Evolutionary conservation across 768 basidiomycete genomes (phyloP).

Genomic region (Suillus tomentosus): DNA sequence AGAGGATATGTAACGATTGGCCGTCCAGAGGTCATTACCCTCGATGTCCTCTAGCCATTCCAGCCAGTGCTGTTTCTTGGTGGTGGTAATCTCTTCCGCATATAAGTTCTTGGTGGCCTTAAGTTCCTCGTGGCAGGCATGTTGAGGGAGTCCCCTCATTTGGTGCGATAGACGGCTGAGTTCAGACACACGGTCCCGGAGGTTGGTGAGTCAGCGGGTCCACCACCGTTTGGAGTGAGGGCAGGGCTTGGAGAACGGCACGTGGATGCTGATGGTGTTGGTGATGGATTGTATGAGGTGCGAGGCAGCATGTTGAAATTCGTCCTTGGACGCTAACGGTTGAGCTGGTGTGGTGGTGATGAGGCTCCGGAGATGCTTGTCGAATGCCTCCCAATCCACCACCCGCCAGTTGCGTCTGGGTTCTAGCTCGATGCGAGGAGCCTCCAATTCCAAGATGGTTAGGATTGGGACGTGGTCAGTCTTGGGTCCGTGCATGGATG

Average conservation of each 20-base stretch:
- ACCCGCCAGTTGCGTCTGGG: constrained; percentile 11
- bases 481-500: too few species aligned
- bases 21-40: constrained; percentile 9
- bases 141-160: neutral
- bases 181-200: too few species aligned
- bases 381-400: constrained; percentile 16
- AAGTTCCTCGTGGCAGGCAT: neutral
- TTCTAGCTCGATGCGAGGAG: too few species aligned
- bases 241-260: constrained; percentile 9
- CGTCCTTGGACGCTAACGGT: neutral
- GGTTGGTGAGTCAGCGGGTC: constrained; percentile 6
- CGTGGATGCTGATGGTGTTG: neutral
- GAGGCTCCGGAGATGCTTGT: neutral
- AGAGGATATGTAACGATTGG: constrained; percentile 6
- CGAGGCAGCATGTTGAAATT: constrained; percentile 13
- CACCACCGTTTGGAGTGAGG: constrained; percentile 37
- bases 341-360: neutral
- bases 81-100: rapidly evolving
- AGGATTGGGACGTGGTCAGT: too few species aligned
- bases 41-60: neutral
- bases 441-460: too few species aligned
- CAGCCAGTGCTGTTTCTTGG: constrained; percentile 10
- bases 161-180: neutral
- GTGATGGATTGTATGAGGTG: constrained; percentile 24
- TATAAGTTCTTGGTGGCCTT: neutral